Evolutionary conservation across 306 rosid species (phyloP), one percentile per base, ranked within the genome.

Genomic region (Ormosia semicastrata): DNA sequence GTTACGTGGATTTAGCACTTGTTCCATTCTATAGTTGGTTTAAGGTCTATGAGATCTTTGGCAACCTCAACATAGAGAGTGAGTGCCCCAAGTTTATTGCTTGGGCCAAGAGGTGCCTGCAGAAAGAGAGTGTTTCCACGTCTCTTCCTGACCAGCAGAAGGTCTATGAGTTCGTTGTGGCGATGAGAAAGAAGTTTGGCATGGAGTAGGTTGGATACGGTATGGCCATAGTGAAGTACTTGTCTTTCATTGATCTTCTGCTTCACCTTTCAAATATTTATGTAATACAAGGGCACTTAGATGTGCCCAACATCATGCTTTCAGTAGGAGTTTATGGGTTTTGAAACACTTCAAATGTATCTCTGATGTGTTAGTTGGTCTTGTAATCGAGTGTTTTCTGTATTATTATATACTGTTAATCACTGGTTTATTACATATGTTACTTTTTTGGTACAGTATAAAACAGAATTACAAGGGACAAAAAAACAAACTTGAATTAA

Each of bases 101-200:
- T 17, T 86, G 89, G 89, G 83, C 81, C 5, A 86, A 36, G 59
- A 86, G 85, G 65, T 83, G 89, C 73, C 0, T 80, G 75, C 71
- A 76, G 32, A 75, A 12, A 18, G 44, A 87, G 39, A 64, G 85
- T 24, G 81, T 83, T 30, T 44, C 81, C 18, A 80, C 57, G 18
- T 75, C 85, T 15, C 81, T 83, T 14, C 81, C 89, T 30, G 62
- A 79, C 49, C 80, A 71, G 18, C 66, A 68, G 2, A 86, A 75
- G 73, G 58, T 86, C 44, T 75, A 34, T 37, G 84, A 24, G 7
- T 75, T 53, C 30, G 36, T 39, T 10, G 14, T 50, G 64, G 18
- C 29, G 46, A 40, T 12, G 18, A 78, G 56, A 6, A 67, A 47
- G 76, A 29, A 41, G 7, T 5, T 12, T 40, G 76, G 82, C 11